Conservation (phyloP, 139 green algal genomes). For the Ettlia oleoabundans region DNA sequence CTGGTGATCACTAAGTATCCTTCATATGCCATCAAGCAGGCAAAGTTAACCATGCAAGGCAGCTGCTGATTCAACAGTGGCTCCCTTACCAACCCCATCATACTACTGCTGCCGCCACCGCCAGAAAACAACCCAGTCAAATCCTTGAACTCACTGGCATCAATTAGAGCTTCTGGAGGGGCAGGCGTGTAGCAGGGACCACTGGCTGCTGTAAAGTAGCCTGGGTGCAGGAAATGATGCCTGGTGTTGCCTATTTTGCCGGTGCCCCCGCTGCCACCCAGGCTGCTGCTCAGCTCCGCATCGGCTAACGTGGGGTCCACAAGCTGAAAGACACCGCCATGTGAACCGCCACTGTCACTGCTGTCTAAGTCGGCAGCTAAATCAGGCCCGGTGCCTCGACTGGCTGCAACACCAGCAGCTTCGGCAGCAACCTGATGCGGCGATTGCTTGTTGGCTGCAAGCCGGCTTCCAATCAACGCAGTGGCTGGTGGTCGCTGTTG, state of each 20-base stretch:
- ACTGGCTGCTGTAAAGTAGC: constrained; percentile 15
- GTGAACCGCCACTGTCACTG: not conserved
- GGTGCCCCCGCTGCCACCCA: no score
- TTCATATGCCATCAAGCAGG: no score
- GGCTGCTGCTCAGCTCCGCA: no score
- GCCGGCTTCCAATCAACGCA: not conserved
- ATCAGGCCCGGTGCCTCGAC: no score
- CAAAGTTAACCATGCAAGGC: no score
- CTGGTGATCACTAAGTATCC: no score
- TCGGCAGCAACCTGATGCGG: no score
- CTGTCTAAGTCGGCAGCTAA: not conserved
- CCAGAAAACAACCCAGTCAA: no score
- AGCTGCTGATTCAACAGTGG: no score
- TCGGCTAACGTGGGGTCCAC: no score
- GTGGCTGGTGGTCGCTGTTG: constrained; percentile 16
- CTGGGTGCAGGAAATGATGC: constrained; percentile 28
- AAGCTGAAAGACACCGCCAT: not conserved
- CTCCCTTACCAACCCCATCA: no score
- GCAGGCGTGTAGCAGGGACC: constrained; percentile 47
- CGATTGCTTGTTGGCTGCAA: not conserved
- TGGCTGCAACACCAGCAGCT: not conserved
- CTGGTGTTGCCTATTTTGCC: not conserved
- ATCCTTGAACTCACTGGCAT: constrained; percentile 37
- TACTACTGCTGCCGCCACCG: no score
- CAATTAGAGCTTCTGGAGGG: constrained; percentile 38